Evolutionary conservation across 2,329 filamentous ascomycete species (phyloP).

Genomic region (Waltergamsia citrina): DNA sequence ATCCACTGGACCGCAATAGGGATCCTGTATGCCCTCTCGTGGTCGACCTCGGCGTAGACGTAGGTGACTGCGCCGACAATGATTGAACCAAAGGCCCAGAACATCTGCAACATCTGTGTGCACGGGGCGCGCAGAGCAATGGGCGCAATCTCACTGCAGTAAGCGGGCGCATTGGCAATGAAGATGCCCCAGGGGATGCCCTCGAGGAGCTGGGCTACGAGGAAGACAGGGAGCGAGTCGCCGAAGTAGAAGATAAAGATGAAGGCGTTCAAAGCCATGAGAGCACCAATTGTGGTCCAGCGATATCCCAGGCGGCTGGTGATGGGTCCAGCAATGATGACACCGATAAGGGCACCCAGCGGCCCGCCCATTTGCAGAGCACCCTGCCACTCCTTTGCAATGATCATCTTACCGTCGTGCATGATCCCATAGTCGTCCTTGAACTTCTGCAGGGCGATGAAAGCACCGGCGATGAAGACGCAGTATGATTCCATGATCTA

Average conservation of each 20-base stretch:
- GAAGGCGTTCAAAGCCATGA: slow-evolving; percentile 27
- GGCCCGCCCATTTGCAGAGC: slow-evolving; percentile 20
- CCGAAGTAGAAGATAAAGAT: slow-evolving; percentile 45
- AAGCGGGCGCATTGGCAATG: slow-evolving; percentile 23
- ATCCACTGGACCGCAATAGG: slow-evolving; percentile 50
- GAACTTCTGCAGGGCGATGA: slow-evolving; percentile 28
- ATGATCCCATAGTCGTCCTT: slow-evolving; percentile 24
- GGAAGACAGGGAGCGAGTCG: slow-evolving; percentile 28
- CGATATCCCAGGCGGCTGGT: slow-evolving; percentile 26
- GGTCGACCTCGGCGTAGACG: slow-evolving; percentile 28
- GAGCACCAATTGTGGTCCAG: slow-evolving; percentile 21
- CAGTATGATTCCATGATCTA: slow-evolving; percentile 41
- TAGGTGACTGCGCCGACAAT: slow-evolving; percentile 48
- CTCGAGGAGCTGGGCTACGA: slow-evolving; percentile 42
- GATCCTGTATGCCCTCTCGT: slow-evolving; percentile 16
- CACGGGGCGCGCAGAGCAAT: slow-evolving; percentile 43
- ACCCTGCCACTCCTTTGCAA: slow-evolving; percentile 17
- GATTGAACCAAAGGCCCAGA: slow-evolving; percentile 52
- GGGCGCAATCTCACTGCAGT: slow-evolving; percentile 51
- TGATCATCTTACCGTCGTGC: slow-evolving; percentile 8
- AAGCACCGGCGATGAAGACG: slow-evolving; percentile 2
- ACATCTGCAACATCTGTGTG: slow-evolving; percentile 54
- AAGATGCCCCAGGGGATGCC: slow-evolving; percentile 50
- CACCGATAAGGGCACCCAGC: slow-evolving; percentile 23
- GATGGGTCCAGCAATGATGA: slow-evolving; percentile 25